phyloP scores from a whole-genome alignment of 768 basidiomycete genomes.

The Phaffia tasmanica region DNA sequence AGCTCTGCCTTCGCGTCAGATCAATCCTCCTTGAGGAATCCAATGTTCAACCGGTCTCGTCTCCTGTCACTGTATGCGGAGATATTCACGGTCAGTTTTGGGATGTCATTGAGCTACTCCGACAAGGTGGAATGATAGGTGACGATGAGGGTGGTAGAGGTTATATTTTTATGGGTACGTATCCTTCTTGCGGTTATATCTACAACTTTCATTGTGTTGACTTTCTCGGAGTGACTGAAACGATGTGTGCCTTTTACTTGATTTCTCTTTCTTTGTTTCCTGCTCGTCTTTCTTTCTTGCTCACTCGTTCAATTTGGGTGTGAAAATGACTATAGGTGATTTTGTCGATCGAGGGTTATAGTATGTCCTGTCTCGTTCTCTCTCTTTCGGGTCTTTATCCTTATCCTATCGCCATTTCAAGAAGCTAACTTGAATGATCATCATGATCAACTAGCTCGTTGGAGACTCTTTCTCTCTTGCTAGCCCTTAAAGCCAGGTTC shows the following conservation, averaged over 20 bases:
- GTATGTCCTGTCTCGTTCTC: constrained; percentile 20
- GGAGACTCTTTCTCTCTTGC: constrained; percentile 80
- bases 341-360: constrained; percentile 97
- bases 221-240: background rate
- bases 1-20: constrained; percentile 21
- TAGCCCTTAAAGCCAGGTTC: constrained; percentile 80
- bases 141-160: constrained; percentile 9
- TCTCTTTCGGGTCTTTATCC: too few relatives aligned
- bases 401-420: background rate
- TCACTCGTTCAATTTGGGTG: background rate
- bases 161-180: constrained; percentile 26
- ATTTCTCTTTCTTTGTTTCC: background rate
- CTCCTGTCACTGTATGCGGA: constrained; percentile 48
- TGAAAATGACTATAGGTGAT: constrained; percentile 55
- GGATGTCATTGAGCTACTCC: constrained; percentile 65
- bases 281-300: too few relatives aligned
- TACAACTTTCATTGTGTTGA: background rate
- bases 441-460: constrained; percentile 45
- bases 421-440: background rate
- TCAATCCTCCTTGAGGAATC: constrained; percentile 41
- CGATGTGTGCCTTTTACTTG: background rate
- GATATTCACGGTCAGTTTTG: constrained; percentile 98
- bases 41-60: constrained; percentile 42
- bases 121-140: constrained; percentile 23
- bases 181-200: background rate